A percentile compares a stretch with the other conserved stretches of the same genome.
Evolutionary conservation across 352 stramenopile species (phyloP).

Genomic region (Globisporangium sylvaticum): DNA sequence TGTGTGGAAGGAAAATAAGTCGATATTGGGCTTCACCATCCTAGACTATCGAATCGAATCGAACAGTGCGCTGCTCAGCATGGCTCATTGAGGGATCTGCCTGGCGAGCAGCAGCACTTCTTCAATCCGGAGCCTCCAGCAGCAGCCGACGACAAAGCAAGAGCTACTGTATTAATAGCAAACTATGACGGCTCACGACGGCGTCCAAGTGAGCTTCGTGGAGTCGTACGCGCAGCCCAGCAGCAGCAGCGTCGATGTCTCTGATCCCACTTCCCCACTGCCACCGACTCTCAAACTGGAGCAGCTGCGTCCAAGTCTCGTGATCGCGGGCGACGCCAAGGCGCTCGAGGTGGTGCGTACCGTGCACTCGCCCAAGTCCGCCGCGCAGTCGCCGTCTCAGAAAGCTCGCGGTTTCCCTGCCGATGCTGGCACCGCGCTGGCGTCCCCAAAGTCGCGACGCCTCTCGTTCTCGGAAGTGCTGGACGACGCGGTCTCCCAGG

Average conservation of each 20-base stretch:
- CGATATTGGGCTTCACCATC: not conserved
- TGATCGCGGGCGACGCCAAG: conserved; percentile 26
- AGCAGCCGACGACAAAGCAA: not conserved
- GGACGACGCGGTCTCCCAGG: not conserved
- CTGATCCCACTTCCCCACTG: not conserved
- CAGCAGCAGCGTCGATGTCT: not conserved
- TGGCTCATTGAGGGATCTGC: not conserved
- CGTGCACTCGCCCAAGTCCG: conserved; percentile 30
- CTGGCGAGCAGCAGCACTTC: not conserved
- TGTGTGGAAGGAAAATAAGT: not conserved
- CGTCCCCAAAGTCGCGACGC: not conserved
- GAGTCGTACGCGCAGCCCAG: conserved; percentile 33
- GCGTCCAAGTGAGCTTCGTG: conserved; percentile 23
- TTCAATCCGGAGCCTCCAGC: no score
- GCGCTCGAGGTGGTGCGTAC: conserved; percentile 29
- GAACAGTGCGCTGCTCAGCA: not conserved
- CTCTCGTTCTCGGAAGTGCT: conserved; percentile 10
- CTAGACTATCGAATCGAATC: not conserved
- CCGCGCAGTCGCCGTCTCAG: not conserved
- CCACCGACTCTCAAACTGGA: not conserved
- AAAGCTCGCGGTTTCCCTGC: not conserved
- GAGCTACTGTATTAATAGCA: not conserved
- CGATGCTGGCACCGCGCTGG: not conserved
- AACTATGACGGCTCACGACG: conserved; percentile 10
- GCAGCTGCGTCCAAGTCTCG: conserved; percentile 22